Evolutionary conservation across 306 rosid species (phyloP), one percentile per base, ranked within the genome.

Genomic region (Casuarina cunninghamiana): DNA sequence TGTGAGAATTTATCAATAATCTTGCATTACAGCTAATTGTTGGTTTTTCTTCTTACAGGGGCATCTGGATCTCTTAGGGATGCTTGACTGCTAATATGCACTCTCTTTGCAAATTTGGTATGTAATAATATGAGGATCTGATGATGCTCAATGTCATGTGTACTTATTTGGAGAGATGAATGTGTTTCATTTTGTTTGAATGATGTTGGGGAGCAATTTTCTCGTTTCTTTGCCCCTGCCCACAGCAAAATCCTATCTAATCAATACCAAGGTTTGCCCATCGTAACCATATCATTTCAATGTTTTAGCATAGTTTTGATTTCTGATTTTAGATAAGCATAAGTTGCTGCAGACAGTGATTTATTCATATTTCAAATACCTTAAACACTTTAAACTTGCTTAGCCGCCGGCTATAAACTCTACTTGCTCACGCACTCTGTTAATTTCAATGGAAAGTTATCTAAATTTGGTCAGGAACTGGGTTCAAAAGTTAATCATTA

Each of bases 81-180:
- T 48, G 51, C 51, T 2, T 10, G 51, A 8, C 51, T 48, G 15
- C 13, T 0, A 48, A 48, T 13, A 1, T 48, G 51, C 51, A 48
- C 13, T 10, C 51, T 48, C 13, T 10, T 48, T 48, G 13, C 2
- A 48, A 48, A 9, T 10, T 48, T 48, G 51, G 51, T 48, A 48
- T 77, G 81, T 35, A 74, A 81, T 71, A 77, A 72, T 6, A 7
- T 54, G 6, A 42, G 42, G 74, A 53, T 58, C 19, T 1, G 69
- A 44, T 71, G 43, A 46, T 53, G 78, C 41, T 77, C 71, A 39
- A 66, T 77, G 5, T 72, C 5, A 12, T 53, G 21, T 21, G 26
- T 67, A 45, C 13, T 26, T 16, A 11, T 15, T 46, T 15, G 43
- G 79, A 41, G 69, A 8, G 16, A 53, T 66, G 77, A 71, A 69